Conservation (phyloP, 352 stramenopile genomes). For the Globisporangium viniferum region DNA sequence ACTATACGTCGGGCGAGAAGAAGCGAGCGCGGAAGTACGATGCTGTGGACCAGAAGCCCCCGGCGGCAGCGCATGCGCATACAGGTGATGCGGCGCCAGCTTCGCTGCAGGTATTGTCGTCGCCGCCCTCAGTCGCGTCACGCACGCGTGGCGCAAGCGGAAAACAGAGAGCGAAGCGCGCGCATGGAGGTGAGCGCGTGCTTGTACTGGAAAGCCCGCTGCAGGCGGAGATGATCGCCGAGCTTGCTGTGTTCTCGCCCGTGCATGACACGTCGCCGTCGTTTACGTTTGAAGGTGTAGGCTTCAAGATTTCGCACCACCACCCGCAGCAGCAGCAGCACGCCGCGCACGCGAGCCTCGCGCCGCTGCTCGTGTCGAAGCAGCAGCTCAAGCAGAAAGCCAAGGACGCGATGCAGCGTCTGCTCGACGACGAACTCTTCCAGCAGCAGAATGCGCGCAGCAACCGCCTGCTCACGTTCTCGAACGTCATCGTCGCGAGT, state of each 20-base stretch:
- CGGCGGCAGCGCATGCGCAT: background rate
- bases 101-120: background rate
- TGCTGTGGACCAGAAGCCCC: conserved; percentile 4
- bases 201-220: conserved; percentile 3
- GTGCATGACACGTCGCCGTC: conserved; percentile 8
- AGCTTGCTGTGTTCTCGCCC: conserved; percentile 15
- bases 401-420: conserved; percentile 18
- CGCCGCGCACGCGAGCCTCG: conserved; percentile 13
- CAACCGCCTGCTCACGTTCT: conserved; percentile 28
- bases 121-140: background rate
- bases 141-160: conserved; percentile 14
- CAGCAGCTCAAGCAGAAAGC: conserved; percentile 20
- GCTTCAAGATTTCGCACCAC: background rate
- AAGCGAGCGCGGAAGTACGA: conserved; percentile 31
- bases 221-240: conserved; percentile 13
- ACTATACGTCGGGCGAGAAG: conserved; percentile 49
- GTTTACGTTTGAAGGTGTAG: conserved; percentile 5
- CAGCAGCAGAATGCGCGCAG: conserved; percentile 21
- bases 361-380: conserved; percentile 11
- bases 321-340: conserved; percentile 8
- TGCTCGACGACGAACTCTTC: conserved; percentile 33
- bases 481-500: conserved; percentile 17
- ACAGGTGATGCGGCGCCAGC: background rate
- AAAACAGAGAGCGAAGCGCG: conserved; percentile 6
- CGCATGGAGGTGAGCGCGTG: conserved; percentile 6